These are phyloP conservation scores for Ascochyta koolunga DNA, from an alignment of 2,329 filamentous ascomycete genomes.

Conservation along the genomic window DNA sequence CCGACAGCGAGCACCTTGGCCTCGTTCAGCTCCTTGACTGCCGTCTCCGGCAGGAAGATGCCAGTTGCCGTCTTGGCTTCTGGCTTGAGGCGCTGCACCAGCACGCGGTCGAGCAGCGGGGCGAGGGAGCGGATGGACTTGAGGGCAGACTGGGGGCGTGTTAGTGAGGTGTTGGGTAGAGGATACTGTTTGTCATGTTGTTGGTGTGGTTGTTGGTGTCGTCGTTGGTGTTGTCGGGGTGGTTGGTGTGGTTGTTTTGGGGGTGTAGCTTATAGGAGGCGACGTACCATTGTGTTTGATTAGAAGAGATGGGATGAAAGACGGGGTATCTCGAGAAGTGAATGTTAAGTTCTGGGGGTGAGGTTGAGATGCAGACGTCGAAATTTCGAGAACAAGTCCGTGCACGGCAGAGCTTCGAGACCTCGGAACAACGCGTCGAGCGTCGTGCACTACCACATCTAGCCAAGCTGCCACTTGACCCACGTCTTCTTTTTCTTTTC, in stretches of 20 bases:
- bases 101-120: constrained; percentile 95
- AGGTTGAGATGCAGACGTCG: constrained; percentile 18
- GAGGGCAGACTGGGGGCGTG: constrained; percentile 62
- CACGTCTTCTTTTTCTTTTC: not conserved
- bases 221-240: not conserved
- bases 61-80: constrained; percentile 95
- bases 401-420: constrained; percentile 16
- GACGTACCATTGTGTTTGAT: constrained; percentile 27
- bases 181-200: not conserved
- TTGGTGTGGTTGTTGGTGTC: not conserved
- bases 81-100: constrained; percentile 97
- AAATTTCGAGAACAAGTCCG: constrained; percentile 24
- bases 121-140: constrained; percentile 95
- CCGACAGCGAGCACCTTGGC: constrained; percentile 95
- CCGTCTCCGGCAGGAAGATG: constrained; percentile 96
- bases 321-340: constrained; percentile 24
- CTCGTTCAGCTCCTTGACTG: constrained; percentile 98
- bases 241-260: not conserved
- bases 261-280: not conserved
- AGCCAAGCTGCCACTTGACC: not conserved
- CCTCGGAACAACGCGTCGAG: constrained; percentile 26
- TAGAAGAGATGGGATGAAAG: constrained; percentile 15
- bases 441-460: constrained; percentile 2
- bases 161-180: not conserved
- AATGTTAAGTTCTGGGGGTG: constrained; percentile 15